Percentiles rank a stretch among this genome's conserved stretches.
phyloP scores from a whole-genome alignment of 257 asterid species.

The Solanum rostratum region DNA sequence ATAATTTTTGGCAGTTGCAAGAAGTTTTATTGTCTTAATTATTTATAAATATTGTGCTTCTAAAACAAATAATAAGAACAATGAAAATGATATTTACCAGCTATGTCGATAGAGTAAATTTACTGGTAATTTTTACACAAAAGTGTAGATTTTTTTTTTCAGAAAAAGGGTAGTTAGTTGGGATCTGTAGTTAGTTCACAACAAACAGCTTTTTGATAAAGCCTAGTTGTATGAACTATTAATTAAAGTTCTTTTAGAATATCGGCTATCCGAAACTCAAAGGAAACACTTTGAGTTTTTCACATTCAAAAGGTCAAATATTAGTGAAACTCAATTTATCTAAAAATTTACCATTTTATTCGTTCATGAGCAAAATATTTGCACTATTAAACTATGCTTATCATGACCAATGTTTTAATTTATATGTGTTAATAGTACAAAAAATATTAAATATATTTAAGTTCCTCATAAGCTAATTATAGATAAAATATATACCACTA shows the following conservation, averaged over 20 bases:
- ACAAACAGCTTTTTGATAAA: not conserved
- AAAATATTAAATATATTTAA: not conserved
- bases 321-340: not conserved
- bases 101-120: too few relatives aligned
- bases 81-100: too few relatives aligned
- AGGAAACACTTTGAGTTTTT: not conserved
- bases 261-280: not conserved
- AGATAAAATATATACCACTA: not conserved
- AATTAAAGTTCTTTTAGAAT: not conserved
- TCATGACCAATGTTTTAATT: not conserved
- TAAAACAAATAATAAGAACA: too few relatives aligned
- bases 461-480: not conserved
- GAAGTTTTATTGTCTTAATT: too few relatives aligned
- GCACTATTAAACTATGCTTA: not conserved
- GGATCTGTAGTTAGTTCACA: not conserved
- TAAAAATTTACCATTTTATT: not conserved
- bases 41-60: too few relatives aligned
- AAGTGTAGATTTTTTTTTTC: too few relatives aligned
- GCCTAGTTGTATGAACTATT: not conserved
- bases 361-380: not conserved
- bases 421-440: not conserved
- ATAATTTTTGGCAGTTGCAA: too few relatives aligned
- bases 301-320: not conserved
- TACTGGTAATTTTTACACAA: too few relatives aligned
- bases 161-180: too few relatives aligned